Evolutionary conservation across 2,329 filamentous ascomycete genomes (phyloP).

Genomic region (Pyrenophora seminiperda): DNA sequence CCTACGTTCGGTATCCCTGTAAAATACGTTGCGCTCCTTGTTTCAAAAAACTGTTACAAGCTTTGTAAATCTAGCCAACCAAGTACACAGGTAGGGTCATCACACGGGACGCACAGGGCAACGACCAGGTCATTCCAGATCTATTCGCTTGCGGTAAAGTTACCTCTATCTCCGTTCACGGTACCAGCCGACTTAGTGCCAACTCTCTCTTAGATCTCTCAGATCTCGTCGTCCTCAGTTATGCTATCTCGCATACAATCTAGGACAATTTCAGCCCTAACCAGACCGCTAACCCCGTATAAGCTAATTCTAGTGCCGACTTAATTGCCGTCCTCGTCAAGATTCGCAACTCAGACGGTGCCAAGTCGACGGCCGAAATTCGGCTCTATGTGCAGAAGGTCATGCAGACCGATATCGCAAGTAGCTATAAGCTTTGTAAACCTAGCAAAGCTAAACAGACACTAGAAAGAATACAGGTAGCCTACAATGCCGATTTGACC

Average conservation of each 20-base stretch:
- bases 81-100: conserved; percentile 97
- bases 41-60: no score
- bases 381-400: conserved; percentile 94
- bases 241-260: conserved; percentile 96
- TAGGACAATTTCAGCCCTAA: conserved; percentile 91
- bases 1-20: no score
- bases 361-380: conserved; percentile 87
- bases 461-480: no score
- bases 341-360: conserved; percentile 80
- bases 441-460: no score
- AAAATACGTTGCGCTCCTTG: no score
- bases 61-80: no score
- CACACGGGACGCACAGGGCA: conserved; percentile 80
- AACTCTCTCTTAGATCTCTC: conserved; percentile 99
- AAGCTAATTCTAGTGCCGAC: conserved; percentile 84
- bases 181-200: conserved; percentile 95
- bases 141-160: conserved; percentile 97
- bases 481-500: no score
- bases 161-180: conserved; percentile 96
- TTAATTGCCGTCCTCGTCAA: conserved; percentile 86
- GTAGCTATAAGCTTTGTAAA: no score
- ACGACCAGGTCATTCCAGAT: conserved; percentile 92
- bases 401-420: conserved; percentile 97
- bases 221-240: conserved; percentile 95
- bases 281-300: conserved; percentile 75